Evolutionary conservation across 1,284 basidiomycete genomes (phyloP).

Genomic region (Trichosporon ovoides): DNA sequence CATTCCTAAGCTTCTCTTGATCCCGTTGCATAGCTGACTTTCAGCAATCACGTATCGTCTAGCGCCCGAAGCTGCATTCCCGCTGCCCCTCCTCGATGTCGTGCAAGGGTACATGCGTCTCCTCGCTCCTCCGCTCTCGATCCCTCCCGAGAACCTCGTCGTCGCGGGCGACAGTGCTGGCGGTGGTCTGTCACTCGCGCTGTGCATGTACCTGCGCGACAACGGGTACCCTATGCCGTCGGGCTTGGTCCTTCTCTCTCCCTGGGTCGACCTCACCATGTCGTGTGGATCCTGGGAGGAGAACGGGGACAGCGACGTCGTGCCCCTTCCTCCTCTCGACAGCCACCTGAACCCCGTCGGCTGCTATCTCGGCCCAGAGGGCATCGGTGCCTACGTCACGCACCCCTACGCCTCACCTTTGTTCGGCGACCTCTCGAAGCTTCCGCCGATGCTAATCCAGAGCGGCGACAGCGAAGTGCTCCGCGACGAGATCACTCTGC

Average conservation of each 20-base stretch:
- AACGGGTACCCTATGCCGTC: conserved; percentile 73
- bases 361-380: conserved; percentile 82
- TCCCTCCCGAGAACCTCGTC: conserved; percentile 83
- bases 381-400: conserved; percentile 75
- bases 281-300: conserved; percentile 97
- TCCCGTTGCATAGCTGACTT: conserved; percentile 4
- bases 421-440: conserved; percentile 81
- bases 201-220: conserved; percentile 88
- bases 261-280: conserved; percentile 93
- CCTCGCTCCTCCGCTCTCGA: conserved; percentile 72
- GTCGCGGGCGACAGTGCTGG: conserved; percentile 90
- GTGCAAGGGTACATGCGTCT: conserved; percentile 82
- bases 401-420: conserved; percentile 94
- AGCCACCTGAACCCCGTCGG: conserved; percentile 90
- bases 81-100: conserved; percentile 86
- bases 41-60: conserved; percentile 89
- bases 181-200: conserved; percentile 76
- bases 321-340: conserved; percentile 65
- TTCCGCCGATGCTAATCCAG: conserved; percentile 90
- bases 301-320: conserved; percentile 75
- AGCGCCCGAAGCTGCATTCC: conserved; percentile 90
- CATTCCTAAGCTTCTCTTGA: no score
- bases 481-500: conserved; percentile 83
- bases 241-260: conserved; percentile 78
- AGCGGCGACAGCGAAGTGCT: conserved; percentile 91